These are phyloP conservation scores for Metarhizium sp. DNA, from an alignment of 2,329 filamentous ascomycete genomes.

Conservation along the genomic window DNA sequence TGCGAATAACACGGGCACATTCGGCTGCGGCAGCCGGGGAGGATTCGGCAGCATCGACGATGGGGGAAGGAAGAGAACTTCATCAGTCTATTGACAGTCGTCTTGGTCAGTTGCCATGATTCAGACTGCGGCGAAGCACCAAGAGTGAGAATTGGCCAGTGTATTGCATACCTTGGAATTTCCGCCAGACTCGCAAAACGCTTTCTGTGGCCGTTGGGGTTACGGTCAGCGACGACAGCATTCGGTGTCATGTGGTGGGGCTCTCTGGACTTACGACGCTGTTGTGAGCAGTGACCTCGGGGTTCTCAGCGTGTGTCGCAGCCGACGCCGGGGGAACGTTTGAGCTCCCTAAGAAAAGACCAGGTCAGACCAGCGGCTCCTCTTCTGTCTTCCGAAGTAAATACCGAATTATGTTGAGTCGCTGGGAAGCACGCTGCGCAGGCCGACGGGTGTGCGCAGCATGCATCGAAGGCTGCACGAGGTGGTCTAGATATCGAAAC, in stretches of 20 bases:
- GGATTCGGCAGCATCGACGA: slow-evolving; percentile 92
- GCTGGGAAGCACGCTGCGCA: not conserved
- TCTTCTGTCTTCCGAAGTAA: not conserved
- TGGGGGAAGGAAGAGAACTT: slow-evolving; percentile 88
- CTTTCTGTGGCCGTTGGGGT: slow-evolving; percentile 42
- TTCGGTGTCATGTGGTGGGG: not conserved
- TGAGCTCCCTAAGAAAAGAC: not conserved
- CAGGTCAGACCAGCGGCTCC: not conserved
- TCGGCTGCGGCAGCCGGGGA: slow-evolving; percentile 77
- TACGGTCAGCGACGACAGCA: slow-evolving; percentile 11
- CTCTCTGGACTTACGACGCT: slow-evolving; percentile 47
- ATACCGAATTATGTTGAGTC: not conserved
- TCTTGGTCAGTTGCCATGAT: not conserved
- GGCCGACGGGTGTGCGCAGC: not conserved
- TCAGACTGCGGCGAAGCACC: not conserved
- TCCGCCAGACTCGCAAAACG: slow-evolving; percentile 70
- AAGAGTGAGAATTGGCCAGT: not conserved
- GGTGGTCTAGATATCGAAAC: not conserved
- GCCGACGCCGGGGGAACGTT: slow-evolving; percentile 12
- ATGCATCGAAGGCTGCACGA: not conserved
- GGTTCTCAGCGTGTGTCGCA: slow-evolving; percentile 41
- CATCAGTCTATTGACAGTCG: slow-evolving; percentile 53
- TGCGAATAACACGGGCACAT: slow-evolving; percentile 71
- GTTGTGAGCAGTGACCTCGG: slow-evolving; percentile 55
- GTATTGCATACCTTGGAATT: slow-evolving; percentile 40